Base-by-base conservation (phyloP, 495 filamentous ascomycete genomes). In the Halenospora varia region DNA sequence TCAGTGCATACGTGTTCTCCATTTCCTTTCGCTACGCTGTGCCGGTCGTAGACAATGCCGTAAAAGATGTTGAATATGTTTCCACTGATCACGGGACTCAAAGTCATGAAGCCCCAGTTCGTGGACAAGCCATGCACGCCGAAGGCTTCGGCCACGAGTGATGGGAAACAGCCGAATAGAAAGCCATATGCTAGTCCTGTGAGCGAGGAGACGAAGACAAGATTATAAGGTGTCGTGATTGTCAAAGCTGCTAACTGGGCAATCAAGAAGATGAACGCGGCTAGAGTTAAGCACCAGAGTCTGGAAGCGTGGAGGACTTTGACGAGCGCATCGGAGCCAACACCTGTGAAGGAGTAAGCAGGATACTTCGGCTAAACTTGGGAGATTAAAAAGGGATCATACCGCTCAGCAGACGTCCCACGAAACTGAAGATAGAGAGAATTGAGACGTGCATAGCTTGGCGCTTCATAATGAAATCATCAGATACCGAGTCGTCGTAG, bases 361-460 rank as follows among this genome's bases (percentile, higher is more conserved):
- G 29, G 20, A 18, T 47, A 13, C 41, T 0, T 25, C 29, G 47
- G 9, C n/a, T 8, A 25, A 15, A 25, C 6, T 35, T 35, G 29
- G 25, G n/a, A 48, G 18, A 42, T 17, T 41, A 17, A 35, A 2
- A 2, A 48, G 19, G 40, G 46, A 25, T 66, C 76, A 60, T 74
- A 88, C 86, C 88, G 60, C 87, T 91, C 0, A 78, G 71, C 1
- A 98, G 77, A 41, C 94, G 85, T 3, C 94, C 94, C 22, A 82
- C 57, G 71, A 95, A 97, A 67, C 85, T 92, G 62, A 85, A 82
- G 53, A 96, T 73, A 0, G 94, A 97, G 20, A 98, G 78, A 47
- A 96, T 88, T 8, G 91, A 96, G 29, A 98, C 95, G 62, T 97
- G 95, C 76, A 93, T 82, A 54, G 93, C 84, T 75, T 97, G 94